phyloP scores from a whole-genome alignment of 371 early-diverging fungal species.

The Rhizopus microsporus region DNA sequence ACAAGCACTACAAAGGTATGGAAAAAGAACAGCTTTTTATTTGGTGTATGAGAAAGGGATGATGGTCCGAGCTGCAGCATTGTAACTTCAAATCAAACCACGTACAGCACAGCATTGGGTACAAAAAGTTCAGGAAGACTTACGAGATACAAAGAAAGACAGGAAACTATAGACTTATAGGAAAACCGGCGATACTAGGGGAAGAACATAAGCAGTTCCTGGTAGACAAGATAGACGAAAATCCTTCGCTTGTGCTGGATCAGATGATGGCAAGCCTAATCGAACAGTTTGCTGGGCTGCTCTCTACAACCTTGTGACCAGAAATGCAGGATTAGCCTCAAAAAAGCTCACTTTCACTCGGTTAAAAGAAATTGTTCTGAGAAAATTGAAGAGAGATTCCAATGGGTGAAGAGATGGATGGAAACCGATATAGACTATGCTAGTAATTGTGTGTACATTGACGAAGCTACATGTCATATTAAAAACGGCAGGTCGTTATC shows the following conservation, averaged over 20 bases:
- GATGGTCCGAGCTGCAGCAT: constrained; percentile 1
- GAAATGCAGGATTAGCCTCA: constrained; percentile 13
- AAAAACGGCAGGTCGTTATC: constrained; percentile 11
- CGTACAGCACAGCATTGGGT: constrained; percentile 11
- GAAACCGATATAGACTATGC: constrained; percentile 13
- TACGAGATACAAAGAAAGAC: constrained; percentile 8
- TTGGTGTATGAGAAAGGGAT: constrained; percentile 6
- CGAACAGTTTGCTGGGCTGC: constrained; percentile 3
- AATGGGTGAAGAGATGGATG: constrained; percentile 7
- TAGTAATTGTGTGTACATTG: constrained; percentile 15
- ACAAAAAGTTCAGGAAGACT: constrained; percentile 20
- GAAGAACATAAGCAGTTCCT: constrained; percentile 18
- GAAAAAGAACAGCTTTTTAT: constrained; percentile 1
- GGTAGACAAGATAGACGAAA: constrained; percentile 19
- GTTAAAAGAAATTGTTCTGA: constrained; percentile 5
- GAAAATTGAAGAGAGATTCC: not conserved
- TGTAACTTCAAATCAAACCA: constrained; percentile 1
- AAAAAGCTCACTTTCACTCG: constrained; percentile 12
- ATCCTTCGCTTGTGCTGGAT: constrained; percentile 22
- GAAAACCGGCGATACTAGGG: constrained; percentile 5
- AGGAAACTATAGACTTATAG: constrained; percentile 14
- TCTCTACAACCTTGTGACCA: constrained; percentile 13
- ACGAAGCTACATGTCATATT: constrained; percentile 13
- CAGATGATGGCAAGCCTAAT: constrained; percentile 10
- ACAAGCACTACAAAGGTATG: constrained; percentile 9